Evolutionary conservation across 805 yeast species (phyloP).

Genomic region (Phaffomyces antillensis): DNA sequence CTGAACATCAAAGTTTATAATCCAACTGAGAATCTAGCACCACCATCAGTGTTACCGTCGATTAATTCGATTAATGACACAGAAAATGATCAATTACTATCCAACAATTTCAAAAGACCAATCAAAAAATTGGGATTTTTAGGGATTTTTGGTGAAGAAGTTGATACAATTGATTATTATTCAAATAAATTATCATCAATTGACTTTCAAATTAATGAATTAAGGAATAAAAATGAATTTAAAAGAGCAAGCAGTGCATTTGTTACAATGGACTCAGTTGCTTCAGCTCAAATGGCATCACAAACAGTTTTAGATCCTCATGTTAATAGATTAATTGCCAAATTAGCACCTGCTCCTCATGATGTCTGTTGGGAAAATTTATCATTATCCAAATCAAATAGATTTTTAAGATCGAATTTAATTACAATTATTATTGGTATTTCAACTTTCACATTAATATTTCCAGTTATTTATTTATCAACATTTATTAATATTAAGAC

Average conservation of each 20-base stretch:
- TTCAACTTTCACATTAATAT: slow-evolving; percentile 64
- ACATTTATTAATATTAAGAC: slow-evolving; percentile 73
- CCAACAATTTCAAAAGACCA: slow-evolving; percentile 11
- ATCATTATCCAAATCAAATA: slow-evolving; percentile 64
- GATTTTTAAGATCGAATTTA: slow-evolving; percentile 46
- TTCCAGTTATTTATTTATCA: slow-evolving; percentile 82
- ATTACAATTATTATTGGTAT: slow-evolving; percentile 34
- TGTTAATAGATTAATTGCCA: slow-evolving; percentile 73
- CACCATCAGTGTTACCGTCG: slow-evolving; percentile 19
- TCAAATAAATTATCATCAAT: slow-evolving; percentile 57
- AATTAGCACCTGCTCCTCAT: slow-evolving; percentile 92
- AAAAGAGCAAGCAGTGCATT: slow-evolving; percentile 88
- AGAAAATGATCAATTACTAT: slow-evolving; percentile 4
- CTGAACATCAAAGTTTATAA: slow-evolving; percentile 19
- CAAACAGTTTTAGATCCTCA: slow-evolving; percentile 92
- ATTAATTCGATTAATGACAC: slow-evolving; percentile 1
- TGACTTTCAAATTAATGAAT: slow-evolving; percentile 64
- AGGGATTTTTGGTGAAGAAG: slow-evolving; percentile 55
- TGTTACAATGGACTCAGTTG: slow-evolving; percentile 90
- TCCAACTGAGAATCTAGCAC: slow-evolving; percentile 19
- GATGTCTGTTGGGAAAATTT: slow-evolving; percentile 91
- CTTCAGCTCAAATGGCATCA: slow-evolving; percentile 93
- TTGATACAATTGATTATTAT: slow-evolving; percentile 76
- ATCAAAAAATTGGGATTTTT: slow-evolving; percentile 46
- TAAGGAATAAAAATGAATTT: slow-evolving; percentile 56